Conservation (phyloP, 176 grass and related monocot genomes). For the Aegilops speltoides region DNA sequence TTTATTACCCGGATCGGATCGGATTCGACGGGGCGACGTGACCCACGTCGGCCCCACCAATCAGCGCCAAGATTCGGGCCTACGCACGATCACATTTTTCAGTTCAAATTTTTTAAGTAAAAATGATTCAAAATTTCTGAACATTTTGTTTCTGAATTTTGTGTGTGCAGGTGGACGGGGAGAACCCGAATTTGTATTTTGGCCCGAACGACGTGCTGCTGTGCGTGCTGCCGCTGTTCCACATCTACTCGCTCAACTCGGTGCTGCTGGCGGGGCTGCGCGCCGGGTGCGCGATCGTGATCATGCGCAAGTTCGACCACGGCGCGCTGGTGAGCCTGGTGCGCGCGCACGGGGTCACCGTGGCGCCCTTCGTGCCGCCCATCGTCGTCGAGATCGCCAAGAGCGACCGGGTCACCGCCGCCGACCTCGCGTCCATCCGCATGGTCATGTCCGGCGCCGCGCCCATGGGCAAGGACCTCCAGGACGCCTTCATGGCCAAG, state of each 20-base stretch:
- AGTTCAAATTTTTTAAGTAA: neutral
- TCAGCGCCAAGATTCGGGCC: constrained; percentile 42
- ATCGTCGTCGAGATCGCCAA: constrained; percentile 95
- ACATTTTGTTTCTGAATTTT: neutral
- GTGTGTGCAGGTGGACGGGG: constrained; percentile 44
- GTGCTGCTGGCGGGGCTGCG: constrained; percentile 80
- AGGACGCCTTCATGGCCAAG: constrained; percentile 91
- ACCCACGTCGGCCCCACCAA: neutral
- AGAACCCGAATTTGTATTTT: constrained; percentile 86
- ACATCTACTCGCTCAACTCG: constrained; percentile 98
- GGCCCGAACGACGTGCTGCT: constrained; percentile 59
- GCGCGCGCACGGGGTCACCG: constrained; percentile 58
- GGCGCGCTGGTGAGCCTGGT: constrained; percentile 71
- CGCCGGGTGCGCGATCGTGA: constrained; percentile 65
- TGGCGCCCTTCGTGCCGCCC: constrained; percentile 84
- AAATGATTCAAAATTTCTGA: neutral
- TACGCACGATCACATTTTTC: neutral
- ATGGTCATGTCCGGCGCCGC: constrained; percentile 88
- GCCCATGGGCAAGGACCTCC: constrained; percentile 84
- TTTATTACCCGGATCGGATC: neutral
- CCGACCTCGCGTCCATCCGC: constrained; percentile 76
- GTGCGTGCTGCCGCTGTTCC: constrained; percentile 93
- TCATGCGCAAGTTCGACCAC: constrained; percentile 85
- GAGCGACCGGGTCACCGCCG: constrained; percentile 54
- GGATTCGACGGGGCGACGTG: neutral